Evolutionary conservation across 2,329 filamentous ascomycete genomes (phyloP).

Genomic region (Clonostachys chloroleuca): DNA sequence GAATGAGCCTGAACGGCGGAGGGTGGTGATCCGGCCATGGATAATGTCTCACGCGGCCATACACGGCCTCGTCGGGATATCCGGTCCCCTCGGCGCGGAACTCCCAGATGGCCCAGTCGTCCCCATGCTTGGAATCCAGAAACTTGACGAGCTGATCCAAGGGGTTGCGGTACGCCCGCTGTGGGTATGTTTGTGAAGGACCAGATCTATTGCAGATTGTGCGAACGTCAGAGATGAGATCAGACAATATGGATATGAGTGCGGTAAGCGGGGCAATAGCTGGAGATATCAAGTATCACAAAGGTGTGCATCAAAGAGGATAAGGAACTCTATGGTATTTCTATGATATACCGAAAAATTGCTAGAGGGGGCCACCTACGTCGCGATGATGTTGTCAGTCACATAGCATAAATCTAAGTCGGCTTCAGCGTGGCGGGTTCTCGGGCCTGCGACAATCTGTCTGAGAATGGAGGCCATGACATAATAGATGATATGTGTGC

Average conservation of each 20-base stretch:
- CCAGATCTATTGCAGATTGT: constrained; percentile 63
- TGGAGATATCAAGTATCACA: background rate
- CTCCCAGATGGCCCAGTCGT: constrained; percentile 94
- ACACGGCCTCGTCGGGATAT: constrained; percentile 87
- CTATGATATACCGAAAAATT: background rate
- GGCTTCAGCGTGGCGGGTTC: constrained; percentile 78
- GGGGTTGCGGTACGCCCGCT: constrained; percentile 90
- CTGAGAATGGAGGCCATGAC: constrained; percentile 73
- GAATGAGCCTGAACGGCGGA: constrained; percentile 85
- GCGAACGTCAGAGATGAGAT: constrained; percentile 1
- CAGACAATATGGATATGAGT: constrained; percentile 2
- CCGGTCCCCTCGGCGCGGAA: constrained; percentile 95
- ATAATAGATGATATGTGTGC: no score
- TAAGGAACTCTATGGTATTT: background rate
- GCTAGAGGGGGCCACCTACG: constrained; percentile 30
- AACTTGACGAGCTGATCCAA: constrained; percentile 83
- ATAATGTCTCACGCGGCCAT: constrained; percentile 81
- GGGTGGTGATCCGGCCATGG: constrained; percentile 98
- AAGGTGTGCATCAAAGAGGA: background rate
- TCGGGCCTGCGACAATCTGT: constrained; percentile 86
- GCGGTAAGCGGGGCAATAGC: background rate
- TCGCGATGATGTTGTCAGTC: constrained; percentile 69
- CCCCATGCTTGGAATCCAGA: constrained; percentile 77
- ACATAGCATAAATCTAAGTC: constrained; percentile 95
- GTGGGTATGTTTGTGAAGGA: constrained; percentile 82